Base-by-base conservation (phyloP, 2,329 filamentous ascomycete genomes). In the Aspergillus vadensis region DNA sequence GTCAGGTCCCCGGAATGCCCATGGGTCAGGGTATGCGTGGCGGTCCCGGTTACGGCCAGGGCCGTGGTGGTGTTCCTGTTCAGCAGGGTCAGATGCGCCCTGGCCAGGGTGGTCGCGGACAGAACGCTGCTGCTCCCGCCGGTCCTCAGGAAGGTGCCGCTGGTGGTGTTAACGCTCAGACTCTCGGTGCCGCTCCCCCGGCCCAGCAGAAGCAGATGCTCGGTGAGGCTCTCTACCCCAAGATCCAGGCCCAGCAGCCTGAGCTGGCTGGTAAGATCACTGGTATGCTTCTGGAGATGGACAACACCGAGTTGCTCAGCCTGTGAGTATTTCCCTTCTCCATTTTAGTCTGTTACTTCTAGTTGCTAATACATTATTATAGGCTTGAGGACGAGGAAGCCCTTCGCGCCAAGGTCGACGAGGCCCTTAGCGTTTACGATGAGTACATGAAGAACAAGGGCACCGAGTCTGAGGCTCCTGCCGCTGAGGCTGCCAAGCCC, bases 201-300 rank as follows among this genome's bases (percentile, higher is more conserved):
- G 84, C 85, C 52, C 91, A 96, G 82, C 95, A 98, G 85, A 99
- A 99, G 88, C 95, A 99, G 85, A 91, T 98, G 80, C 88, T 99
- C 58, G 95, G 95, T 78, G 95, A 99, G 83, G 89, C 92, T 70
- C 90, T 99, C 71, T 99, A 98, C 86, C 95, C 95, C 76, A 99
- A 98, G 90, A 98, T 99, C 74, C 88, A 93, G 79, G 88, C 87
- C 69, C 89, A 97, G 80, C 95, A 99, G 83, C 91, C 92, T 62
- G 93, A 97, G 72, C 85, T 99, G 73, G 95, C 95, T 65, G 95
- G 95, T 76, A 99, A 99, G 89, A 98, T 99, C 79, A 99, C 95
- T 64, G 95, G 95, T 81, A 99, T 99, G 95, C 90, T 99, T 72
- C 82, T 99, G 72, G 95, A 99, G 86, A 99, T 99, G 95, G 95